Conservation (phyloP, 441 rosid genomes). For the Corymbia citriodora region DNA sequence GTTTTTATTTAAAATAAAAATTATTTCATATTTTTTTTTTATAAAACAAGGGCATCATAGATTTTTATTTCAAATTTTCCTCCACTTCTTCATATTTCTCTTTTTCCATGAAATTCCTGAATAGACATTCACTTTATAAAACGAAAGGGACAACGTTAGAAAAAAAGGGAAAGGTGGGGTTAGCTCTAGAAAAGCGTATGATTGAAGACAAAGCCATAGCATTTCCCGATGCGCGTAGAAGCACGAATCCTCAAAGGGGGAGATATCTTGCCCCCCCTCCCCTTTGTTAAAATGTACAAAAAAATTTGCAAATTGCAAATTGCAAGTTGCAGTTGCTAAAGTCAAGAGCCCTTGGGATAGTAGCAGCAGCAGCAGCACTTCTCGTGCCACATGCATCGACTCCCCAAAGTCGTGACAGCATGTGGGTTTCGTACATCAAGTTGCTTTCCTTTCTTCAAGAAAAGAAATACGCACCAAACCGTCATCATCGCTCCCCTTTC, state of each 20-base stretch:
- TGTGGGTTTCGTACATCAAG: neutral
- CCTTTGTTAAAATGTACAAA: neutral
- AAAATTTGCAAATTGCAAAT: neutral
- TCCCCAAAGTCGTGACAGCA: neutral
- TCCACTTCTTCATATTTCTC: neutral
- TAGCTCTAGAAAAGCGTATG: neutral
- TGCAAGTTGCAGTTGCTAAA: neutral
- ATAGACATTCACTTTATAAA: neutral
- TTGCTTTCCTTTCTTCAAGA: neutral
- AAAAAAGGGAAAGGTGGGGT: neutral
- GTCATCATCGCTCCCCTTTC: neutral
- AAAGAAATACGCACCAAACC: neutral
- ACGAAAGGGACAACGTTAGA: neutral
- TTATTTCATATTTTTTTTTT: too few species aligned
- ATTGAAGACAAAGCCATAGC: neutral
- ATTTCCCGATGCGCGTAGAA: neutral
- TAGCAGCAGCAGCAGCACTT: neutral
- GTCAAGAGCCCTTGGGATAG: neutral
- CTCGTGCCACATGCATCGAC: neutral
- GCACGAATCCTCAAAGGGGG: neutral
- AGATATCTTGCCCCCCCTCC: neutral
- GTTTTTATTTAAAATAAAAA: too few species aligned
- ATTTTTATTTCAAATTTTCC: too few species aligned
- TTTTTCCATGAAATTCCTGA: neutral
- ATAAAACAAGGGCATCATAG: too few species aligned